phyloP scores from a whole-genome alignment of 768 basidiomycete genomes.

The Lepiota subincarnata region DNA sequence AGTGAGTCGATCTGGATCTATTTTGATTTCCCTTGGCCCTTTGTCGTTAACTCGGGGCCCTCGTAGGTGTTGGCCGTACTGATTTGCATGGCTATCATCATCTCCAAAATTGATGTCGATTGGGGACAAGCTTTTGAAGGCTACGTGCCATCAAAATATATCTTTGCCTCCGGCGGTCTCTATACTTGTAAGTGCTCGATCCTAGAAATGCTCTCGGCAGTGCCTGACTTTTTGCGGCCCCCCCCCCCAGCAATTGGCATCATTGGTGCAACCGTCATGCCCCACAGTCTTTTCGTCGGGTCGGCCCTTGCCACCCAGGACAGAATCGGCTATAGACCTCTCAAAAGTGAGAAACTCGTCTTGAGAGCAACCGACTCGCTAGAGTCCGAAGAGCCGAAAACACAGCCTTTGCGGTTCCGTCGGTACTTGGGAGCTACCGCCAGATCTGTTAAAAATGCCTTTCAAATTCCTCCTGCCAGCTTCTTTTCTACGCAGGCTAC shows the following conservation, averaged over 20 bases:
- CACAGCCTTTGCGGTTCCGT: conserved; percentile 6
- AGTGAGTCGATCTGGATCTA: conserved; percentile 34
- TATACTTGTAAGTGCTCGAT: conserved; percentile 54
- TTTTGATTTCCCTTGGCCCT: not conserved
- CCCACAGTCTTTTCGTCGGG: conserved; percentile 88
- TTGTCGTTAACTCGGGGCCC: not conserved
- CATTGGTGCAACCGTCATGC: conserved; percentile 87
- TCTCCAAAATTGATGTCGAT: conserved; percentile 62
- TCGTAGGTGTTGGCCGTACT: conserved; percentile 67
- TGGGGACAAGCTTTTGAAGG: conserved; percentile 77
- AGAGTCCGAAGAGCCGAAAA: conserved; percentile 17
- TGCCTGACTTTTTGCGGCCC: not conserved
- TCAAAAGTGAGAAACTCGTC: conserved; percentile 15
- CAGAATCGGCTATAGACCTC: conserved; percentile 42
- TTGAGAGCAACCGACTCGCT: conserved; percentile 14
- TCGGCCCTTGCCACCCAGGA: conserved; percentile 84
- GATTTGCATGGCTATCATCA: conserved; percentile 73
- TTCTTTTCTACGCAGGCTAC: conserved; percentile 30
- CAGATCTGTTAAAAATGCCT: conserved; percentile 27
- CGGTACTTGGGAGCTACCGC: conserved; percentile 18
- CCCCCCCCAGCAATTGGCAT: conserved; percentile 56
- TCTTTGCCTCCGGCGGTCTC: conserved; percentile 52
- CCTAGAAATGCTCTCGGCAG: not conserved
- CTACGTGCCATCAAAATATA: conserved; percentile 65
- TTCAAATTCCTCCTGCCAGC: conserved; percentile 34